phyloP scores from a whole-genome alignment of 1,139 yeast genomes.

The Kodamaea derodonti region DNA sequence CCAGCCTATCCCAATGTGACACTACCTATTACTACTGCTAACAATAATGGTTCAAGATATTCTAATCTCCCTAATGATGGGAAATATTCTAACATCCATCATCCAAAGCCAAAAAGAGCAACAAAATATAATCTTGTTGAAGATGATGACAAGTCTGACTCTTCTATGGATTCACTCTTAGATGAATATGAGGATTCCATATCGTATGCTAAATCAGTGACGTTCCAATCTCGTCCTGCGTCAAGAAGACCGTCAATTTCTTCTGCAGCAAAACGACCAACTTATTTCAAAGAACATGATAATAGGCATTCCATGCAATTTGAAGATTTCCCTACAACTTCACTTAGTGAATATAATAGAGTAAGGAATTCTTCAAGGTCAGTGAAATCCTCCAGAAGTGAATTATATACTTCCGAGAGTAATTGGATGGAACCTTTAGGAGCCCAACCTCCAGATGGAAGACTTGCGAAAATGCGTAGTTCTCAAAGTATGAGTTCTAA shows the following conservation, averaged over 20 bases:
- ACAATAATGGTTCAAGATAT: not conserved
- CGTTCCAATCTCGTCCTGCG: constrained; percentile 24
- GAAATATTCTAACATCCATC: constrained; percentile 8
- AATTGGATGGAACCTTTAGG: constrained; percentile 41
- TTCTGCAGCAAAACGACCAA: constrained; percentile 19
- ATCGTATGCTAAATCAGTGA: constrained; percentile 26
- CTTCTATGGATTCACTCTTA: constrained; percentile 49
- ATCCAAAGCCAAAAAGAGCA: constrained; percentile 19
- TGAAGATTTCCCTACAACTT: constrained; percentile 33
- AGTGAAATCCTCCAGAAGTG: constrained; percentile 40
- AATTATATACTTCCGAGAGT: constrained; percentile 36
- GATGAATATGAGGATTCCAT: constrained; percentile 50
- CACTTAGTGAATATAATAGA: constrained; percentile 35
- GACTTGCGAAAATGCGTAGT: constrained; percentile 22
- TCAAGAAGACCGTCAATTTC: constrained; percentile 25
- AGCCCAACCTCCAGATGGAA: constrained; percentile 4
- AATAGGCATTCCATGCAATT: not conserved
- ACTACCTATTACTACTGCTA: constrained; percentile 1
- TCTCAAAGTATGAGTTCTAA: constrained; percentile 22
- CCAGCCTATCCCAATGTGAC: no score
- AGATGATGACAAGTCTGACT: constrained; percentile 28
- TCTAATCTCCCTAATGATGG: not conserved
- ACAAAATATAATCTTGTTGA: constrained; percentile 3
- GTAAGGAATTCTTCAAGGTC: constrained; percentile 17
- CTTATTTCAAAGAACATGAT: constrained; percentile 5